Percentiles rank a stretch among this genome's conserved stretches.
phyloP scores from a whole-genome alignment of 106 monocot genomes.

The Platanthera guangdongensis region DNA sequence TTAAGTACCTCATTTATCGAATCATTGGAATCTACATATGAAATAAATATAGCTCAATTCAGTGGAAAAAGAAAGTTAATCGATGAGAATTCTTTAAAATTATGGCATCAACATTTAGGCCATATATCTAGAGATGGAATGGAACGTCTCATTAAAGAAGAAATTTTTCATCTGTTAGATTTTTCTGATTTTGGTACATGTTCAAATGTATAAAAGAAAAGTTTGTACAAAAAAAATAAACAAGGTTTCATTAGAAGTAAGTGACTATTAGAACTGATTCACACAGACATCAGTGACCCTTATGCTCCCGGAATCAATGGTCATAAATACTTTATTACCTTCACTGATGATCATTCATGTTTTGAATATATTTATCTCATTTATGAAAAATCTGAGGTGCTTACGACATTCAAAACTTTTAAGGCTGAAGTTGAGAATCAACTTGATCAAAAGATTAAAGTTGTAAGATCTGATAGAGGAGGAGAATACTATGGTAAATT shows the following conservation, averaged over 20 bases:
- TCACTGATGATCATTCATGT: not conserved
- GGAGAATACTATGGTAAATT: not conserved
- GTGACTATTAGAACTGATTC: not conserved
- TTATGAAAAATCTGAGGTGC: not conserved
- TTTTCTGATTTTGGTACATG: not conserved
- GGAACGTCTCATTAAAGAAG: not conserved
- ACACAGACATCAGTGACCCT: not conserved
- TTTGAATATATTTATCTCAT: not conserved
- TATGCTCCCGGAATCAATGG: not conserved
- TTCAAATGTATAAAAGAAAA: not conserved
- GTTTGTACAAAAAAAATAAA: not conserved
- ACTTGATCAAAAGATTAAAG: not conserved
- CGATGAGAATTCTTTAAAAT: not conserved
- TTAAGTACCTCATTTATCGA: not conserved
- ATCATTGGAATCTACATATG: not conserved
- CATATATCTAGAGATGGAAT: not conserved
- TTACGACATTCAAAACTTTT: not conserved
- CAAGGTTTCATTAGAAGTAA: not conserved
- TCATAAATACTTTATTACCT: not conserved
- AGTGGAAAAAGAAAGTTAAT: not conserved
- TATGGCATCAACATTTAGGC: not conserved
- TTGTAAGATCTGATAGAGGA: not conserved
- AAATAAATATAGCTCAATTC: not conserved
- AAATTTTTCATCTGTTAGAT: not conserved
- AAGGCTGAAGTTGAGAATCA: not conserved